phyloP scores from a whole-genome alignment of 495 filamentous ascomycete species.

The Xylaria nigripes region DNA sequence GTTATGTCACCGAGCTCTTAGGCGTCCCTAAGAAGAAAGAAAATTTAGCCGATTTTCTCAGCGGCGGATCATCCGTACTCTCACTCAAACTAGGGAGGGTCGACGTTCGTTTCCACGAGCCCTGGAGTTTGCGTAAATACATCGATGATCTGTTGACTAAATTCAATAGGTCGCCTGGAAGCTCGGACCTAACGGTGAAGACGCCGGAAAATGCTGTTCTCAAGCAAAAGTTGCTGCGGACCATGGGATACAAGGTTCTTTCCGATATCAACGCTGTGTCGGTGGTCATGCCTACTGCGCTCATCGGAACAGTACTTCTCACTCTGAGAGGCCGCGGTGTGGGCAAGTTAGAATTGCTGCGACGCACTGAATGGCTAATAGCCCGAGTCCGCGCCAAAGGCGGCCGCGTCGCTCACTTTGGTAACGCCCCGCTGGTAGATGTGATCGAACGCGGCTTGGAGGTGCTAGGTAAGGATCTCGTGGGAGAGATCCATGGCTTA shows the following conservation, averaged over 20 bases:
- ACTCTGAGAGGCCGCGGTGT: constrained; percentile 90
- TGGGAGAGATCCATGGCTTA: constrained; percentile 68
- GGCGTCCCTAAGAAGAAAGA: constrained; percentile 93
- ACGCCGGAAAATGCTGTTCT: constrained; percentile 38
- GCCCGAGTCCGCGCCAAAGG: constrained; percentile 77
- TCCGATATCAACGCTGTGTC: constrained; percentile 92
- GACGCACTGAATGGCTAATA: constrained; percentile 84
- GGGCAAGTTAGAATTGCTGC: constrained; percentile 73
- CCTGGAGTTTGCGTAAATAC: constrained; percentile 81
- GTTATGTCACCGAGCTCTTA: constrained; percentile 87
- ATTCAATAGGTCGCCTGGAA: constrained; percentile 31
- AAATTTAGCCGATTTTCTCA: constrained; percentile 79
- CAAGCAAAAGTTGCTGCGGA: constrained; percentile 60
- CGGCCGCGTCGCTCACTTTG: constrained; percentile 86
- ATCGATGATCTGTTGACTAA: constrained; percentile 61
- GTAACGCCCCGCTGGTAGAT: constrained; percentile 60
- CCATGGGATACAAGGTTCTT: constrained; percentile 82
- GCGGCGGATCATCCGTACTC: constrained; percentile 72
- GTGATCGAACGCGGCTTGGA: constrained; percentile 89
- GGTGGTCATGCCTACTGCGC: constrained; percentile 93
- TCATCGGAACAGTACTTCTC: constrained; percentile 88
- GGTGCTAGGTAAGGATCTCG: constrained; percentile 79
- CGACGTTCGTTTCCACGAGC: constrained; percentile 91
- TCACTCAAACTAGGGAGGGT: constrained; percentile 84
- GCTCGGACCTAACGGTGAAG: constrained; percentile 32